phyloP scores from a whole-genome alignment of 768 basidiomycete genomes.

The Ramaria sp. region DNA sequence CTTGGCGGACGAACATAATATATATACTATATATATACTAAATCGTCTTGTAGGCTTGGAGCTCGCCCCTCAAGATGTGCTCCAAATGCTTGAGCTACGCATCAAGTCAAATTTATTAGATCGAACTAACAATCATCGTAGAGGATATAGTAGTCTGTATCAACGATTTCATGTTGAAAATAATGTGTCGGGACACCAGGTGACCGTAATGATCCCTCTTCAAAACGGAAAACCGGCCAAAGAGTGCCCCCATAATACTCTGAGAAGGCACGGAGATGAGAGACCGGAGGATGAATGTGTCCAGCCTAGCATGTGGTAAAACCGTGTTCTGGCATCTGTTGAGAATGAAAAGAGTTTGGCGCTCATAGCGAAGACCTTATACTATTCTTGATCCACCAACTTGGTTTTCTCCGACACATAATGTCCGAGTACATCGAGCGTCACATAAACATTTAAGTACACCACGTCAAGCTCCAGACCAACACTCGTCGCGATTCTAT shows the following conservation, averaged over 20 bases:
- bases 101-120: background rate
- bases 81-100: too few relatives aligned
- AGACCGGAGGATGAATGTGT: background rate
- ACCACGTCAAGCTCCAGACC: too few relatives aligned
- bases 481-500: too few relatives aligned
- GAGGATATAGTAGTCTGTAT: background rate
- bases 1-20: background rate
- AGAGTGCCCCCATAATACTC: slow-evolving; percentile 6
- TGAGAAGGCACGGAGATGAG: slow-evolving; percentile 10
- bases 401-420: background rate
- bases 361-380: background rate
- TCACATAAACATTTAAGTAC: too few relatives aligned
- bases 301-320: slow-evolving; percentile 10
- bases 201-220: slow-evolving; percentile 9
- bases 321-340: slow-evolving; percentile 11
- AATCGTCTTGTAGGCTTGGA: too few relatives aligned
- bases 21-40: too few relatives aligned
- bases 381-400: background rate
- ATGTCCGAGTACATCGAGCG: too few relatives aligned
- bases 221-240: slow-evolving; percentile 10
- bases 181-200: slow-evolving; percentile 7
- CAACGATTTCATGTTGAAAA: background rate
- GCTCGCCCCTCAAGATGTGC: too few relatives aligned
- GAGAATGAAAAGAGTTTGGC: background rate
- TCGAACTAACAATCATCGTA: background rate